Conservation (phyloP, 1,284 basidiomycete species). For the Taiwanofungus camphoratus region DNA sequence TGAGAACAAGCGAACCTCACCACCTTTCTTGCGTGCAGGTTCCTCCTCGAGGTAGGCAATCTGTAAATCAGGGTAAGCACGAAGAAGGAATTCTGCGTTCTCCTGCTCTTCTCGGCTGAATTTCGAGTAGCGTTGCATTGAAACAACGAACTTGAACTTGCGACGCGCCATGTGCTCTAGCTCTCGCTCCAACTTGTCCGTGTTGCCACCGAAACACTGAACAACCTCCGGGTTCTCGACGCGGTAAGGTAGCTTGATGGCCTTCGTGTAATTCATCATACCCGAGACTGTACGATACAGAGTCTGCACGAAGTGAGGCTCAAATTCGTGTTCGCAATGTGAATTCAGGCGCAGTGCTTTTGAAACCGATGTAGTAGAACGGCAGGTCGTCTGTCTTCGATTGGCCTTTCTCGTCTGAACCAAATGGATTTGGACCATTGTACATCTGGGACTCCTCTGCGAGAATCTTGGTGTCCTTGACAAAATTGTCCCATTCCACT, state of each 20-base stretch:
- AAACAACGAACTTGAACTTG: constrained; percentile 99
- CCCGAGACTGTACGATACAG: constrained; percentile 99
- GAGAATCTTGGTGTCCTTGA: constrained; percentile 98
- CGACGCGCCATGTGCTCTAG: constrained; percentile 95
- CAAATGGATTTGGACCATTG: constrained; percentile 76
- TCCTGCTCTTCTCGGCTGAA: constrained; percentile 99
- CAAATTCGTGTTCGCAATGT: constrained; percentile 98
- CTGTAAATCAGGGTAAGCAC: constrained; percentile 98
- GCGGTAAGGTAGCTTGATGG: constrained; percentile 99
- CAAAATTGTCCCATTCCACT: constrained; percentile 99
- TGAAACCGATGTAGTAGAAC: constrained; percentile 99
- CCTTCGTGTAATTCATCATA: constrained; percentile 99
- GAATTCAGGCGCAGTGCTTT: constrained; percentile 97
- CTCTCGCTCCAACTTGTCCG: constrained; percentile 94
- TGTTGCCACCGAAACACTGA: constrained; percentile 95
- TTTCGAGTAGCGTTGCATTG: constrained; percentile 99
- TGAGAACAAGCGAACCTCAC: constrained; percentile 94
- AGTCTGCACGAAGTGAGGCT: constrained; percentile 97
- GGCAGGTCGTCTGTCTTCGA: constrained; percentile 93
- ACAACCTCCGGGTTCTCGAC: constrained; percentile 99
- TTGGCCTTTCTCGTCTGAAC: constrained; percentile 79
- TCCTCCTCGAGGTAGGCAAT: constrained; percentile 99
- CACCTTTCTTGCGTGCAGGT: constrained; percentile 87
- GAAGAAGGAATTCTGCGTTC: constrained; percentile 96
- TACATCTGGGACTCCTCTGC: constrained; percentile 93